Evolutionary conservation across 2,329 filamentous ascomycete genomes (phyloP).

Genomic region (Penicillium crustosum): DNA sequence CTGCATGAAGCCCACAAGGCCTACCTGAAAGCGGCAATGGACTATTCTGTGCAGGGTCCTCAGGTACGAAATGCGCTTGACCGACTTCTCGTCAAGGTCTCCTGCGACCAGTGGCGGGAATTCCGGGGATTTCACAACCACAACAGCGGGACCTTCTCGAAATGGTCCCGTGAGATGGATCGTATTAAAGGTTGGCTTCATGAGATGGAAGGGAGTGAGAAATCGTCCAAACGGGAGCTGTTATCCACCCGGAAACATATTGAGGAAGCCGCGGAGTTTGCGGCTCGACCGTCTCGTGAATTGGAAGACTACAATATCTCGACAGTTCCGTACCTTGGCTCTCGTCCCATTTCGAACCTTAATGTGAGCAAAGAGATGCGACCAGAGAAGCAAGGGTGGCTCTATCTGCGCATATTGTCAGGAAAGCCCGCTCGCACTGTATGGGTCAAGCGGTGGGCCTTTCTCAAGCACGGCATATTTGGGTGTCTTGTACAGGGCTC

Average conservation of each 20-base stretch:
- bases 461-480: conserved; percentile 92
- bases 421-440: conserved; percentile 87
- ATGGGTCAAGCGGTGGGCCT: conserved; percentile 93
- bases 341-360: conserved; percentile 62
- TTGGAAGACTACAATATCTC: conserved; percentile 89
- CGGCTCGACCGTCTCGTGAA: conserved; percentile 80
- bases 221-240: conserved; percentile 77
- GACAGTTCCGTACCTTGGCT: conserved; percentile 83
- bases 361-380: conserved; percentile 53
- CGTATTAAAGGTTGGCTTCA: conserved; percentile 88
- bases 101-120: conserved; percentile 84
- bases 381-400: conserved; percentile 89
- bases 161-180: conserved; percentile 79
- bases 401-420: conserved; percentile 76
- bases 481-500: conserved; percentile 85
- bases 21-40: conserved; percentile 89
- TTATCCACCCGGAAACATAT: conserved; percentile 76
- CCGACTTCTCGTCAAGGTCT: conserved; percentile 79
- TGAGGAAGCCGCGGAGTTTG: conserved; percentile 70
- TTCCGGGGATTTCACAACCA: conserved; percentile 71
- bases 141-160: conserved; percentile 60
- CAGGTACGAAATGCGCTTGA: conserved; percentile 83
- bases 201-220: conserved; percentile 90
- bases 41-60: conserved; percentile 85
- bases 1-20: conserved; percentile 88